Conservation (phyloP, 1,284 basidiomycete genomes). For the Sporisorium graminicola region DNA sequence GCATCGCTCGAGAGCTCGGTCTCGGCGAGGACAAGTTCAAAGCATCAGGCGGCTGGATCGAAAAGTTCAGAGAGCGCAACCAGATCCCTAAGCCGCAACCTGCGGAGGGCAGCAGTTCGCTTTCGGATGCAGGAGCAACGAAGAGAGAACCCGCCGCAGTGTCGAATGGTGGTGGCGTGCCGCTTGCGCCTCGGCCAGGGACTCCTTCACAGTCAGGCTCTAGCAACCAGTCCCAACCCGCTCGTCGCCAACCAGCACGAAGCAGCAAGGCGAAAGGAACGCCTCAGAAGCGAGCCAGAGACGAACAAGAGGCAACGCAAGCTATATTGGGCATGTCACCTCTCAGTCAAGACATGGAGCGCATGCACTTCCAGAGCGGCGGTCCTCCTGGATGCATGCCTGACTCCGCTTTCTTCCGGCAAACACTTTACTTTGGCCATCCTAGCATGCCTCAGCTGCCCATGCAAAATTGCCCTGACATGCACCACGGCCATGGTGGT, state of each 20-base stretch:
- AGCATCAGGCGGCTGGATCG: constrained; percentile 88
- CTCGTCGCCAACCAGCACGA: constrained; percentile 21
- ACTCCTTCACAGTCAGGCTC: neutral
- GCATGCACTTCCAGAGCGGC: constrained; percentile 37
- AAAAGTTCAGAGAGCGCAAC: constrained; percentile 87
- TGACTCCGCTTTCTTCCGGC: constrained; percentile 19
- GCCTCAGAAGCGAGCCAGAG: constrained; percentile 34
- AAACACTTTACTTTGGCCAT: constrained; percentile 13
- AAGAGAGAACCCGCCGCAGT: constrained; percentile 4
- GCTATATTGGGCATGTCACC: constrained; percentile 34
- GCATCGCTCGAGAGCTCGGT: constrained; percentile 76
- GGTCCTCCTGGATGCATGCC: constrained; percentile 6
- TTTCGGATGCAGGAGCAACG: neutral
- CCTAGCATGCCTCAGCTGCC: constrained; percentile 8
- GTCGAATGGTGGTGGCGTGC: neutral
- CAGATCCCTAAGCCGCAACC: constrained; percentile 74
- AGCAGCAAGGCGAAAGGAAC: constrained; percentile 21
- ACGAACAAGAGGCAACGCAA: constrained; percentile 15
- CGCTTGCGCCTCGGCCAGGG: constrained; percentile 8
- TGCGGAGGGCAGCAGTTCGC: constrained; percentile 1
- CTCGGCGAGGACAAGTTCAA: constrained; percentile 82
- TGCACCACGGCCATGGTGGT: constrained; percentile 1
- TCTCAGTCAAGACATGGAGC: constrained; percentile 38
- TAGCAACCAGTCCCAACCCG: constrained; percentile 2
- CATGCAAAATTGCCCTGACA: constrained; percentile 6